Conservation (phyloP, 176 grass and related monocot species). For the Eleusine indica region DNA sequence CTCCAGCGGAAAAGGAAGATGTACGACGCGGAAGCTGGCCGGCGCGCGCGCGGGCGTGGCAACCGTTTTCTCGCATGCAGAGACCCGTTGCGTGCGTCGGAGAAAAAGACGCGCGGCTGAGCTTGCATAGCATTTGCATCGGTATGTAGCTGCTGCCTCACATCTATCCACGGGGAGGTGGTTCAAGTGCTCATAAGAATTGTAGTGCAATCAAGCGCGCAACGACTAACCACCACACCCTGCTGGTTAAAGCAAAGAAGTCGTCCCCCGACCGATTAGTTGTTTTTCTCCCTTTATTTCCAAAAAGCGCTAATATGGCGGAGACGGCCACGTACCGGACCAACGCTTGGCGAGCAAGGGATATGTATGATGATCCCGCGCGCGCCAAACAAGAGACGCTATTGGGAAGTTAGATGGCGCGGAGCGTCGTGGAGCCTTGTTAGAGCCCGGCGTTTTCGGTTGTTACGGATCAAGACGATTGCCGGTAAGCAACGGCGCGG, state of each 20-base stretch:
- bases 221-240: slow-evolving; percentile 32
- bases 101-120: slow-evolving; percentile 1
- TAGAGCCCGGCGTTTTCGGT: slow-evolving; percentile 19
- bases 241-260: slow-evolving; percentile 43
- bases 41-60: too few species aligned
- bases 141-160: background rate
- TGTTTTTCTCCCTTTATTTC: background rate
- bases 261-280: background rate
- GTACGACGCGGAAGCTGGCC: background rate
- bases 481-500: slow-evolving; percentile 23
- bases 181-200: slow-evolving; percentile 38
- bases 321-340: background rate
- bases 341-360: slow-evolving; percentile 43
- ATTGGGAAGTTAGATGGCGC: slow-evolving; percentile 31
- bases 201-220: slow-evolving; percentile 18
- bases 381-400: background rate
- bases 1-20: background rate
- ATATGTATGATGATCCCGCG: background rate
- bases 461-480: slow-evolving; percentile 2
- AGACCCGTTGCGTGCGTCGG: slow-evolving; percentile 25
- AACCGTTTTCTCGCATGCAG: too few species aligned
- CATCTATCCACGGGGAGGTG: background rate
- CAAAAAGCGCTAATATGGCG: slow-evolving; percentile 6
- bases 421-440: background rate
- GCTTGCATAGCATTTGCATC: background rate